phyloP scores from a whole-genome alignment of 2,329 filamentous ascomycete species.

The Exophiala dermatitidis region DNA sequence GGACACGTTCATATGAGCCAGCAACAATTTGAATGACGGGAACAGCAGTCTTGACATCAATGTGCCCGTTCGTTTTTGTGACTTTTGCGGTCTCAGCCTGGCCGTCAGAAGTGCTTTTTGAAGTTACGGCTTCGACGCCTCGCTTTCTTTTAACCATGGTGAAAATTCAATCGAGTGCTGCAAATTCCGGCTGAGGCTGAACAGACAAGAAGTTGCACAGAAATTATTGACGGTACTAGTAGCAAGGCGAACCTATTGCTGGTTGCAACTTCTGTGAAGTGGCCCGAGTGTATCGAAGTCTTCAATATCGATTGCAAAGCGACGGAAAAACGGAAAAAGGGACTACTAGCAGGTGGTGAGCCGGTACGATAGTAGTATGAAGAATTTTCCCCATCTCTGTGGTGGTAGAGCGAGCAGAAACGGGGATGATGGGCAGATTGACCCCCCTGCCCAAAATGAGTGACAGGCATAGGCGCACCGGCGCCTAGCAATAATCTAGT shows the following conservation, averaged over 20 bases:
- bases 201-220: too few relatives aligned
- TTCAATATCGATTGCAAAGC: background rate
- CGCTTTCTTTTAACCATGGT: constrained; percentile 43
- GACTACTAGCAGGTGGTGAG: background rate
- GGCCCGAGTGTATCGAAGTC: too few relatives aligned
- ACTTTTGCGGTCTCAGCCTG: constrained; percentile 22
- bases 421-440: background rate
- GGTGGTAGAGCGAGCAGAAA: background rate
- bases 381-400: too few relatives aligned
- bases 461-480: background rate
- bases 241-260: too few relatives aligned
- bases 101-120: constrained; percentile 11
- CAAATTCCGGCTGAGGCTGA: background rate
- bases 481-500: background rate
- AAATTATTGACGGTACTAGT: too few relatives aligned
- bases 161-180: background rate
- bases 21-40: constrained; percentile 73
- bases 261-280: too few relatives aligned
- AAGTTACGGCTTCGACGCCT: constrained; percentile 24
- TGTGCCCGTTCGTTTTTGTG: constrained; percentile 29
- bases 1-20: constrained; percentile 86
- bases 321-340: background rate
- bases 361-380: too few relatives aligned
- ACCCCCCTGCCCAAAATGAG: background rate
- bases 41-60: constrained; percentile 35